phyloP scores from a whole-genome alignment of 2,329 filamentous ascomycete genomes.

The Incumbomyces lentus region DNA sequence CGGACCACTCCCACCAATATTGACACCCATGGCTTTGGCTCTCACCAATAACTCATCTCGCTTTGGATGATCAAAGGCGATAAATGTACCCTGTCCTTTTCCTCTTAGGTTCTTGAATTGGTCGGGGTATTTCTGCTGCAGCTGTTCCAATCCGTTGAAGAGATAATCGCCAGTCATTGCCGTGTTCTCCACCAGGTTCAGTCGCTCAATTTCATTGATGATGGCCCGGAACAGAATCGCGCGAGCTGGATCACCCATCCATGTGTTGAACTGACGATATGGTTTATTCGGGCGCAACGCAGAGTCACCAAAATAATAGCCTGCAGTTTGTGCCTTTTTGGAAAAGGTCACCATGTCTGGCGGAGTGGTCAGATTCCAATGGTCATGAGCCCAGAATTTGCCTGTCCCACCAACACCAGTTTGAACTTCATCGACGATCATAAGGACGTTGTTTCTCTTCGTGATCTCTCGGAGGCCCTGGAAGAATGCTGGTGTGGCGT shows the following conservation, averaged over 20 bases:
- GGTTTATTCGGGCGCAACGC: slow-evolving; percentile 79
- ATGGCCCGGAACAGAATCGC: slow-evolving; percentile 80
- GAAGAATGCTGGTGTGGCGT: slow-evolving; percentile 82
- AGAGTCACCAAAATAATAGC: slow-evolving; percentile 79
- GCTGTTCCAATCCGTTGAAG: slow-evolving; percentile 55
- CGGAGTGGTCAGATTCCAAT: slow-evolving; percentile 71
- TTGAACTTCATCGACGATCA: slow-evolving; percentile 92
- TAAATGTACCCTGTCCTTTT: slow-evolving; percentile 81
- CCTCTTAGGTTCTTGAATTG: slow-evolving; percentile 77
- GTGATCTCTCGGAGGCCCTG: slow-evolving; percentile 70
- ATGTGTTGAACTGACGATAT: slow-evolving; percentile 94
- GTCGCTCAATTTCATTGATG: slow-evolving; percentile 65
- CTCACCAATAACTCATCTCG: slow-evolving; percentile 68
- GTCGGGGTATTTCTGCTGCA: slow-evolving; percentile 61
- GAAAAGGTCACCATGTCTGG: slow-evolving; percentile 93
- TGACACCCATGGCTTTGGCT: slow-evolving; percentile 72
- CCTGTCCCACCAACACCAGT: slow-evolving; percentile 87
- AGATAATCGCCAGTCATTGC: slow-evolving; percentile 70
- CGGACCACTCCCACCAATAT: slow-evolving; percentile 74
- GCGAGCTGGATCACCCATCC: slow-evolving; percentile 86
- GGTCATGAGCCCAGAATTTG: slow-evolving; percentile 94
- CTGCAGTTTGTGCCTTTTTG: slow-evolving; percentile 90
- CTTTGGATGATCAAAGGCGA: slow-evolving; percentile 77
- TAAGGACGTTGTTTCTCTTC: slow-evolving; percentile 48
- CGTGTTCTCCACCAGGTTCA: slow-evolving; percentile 70